phyloP scores from a whole-genome alignment of 306 rosid species.

The Phaseolus lunatus region DNA sequence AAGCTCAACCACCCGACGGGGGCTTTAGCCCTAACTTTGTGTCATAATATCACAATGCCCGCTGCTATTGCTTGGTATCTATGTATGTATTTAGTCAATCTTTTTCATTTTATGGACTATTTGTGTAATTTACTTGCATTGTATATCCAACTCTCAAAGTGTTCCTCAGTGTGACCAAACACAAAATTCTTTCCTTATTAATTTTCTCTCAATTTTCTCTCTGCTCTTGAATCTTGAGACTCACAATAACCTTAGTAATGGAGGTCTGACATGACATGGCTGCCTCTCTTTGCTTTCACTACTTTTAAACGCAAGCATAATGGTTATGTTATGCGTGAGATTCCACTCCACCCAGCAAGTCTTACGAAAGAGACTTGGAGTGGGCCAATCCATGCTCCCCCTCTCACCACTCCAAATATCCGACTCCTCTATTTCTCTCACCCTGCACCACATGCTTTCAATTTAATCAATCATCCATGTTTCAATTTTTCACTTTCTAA shows the following conservation, averaged over 20 bases:
- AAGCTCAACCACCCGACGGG: no score
- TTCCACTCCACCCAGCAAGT: constrained; percentile 36
- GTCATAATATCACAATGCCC: no score
- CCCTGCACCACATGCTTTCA: neutral
- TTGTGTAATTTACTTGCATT: neutral
- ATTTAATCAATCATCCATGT: no score
- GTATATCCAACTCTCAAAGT: constrained; percentile 45
- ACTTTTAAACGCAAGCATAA: constrained; percentile 67
- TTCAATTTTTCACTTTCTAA: no score
- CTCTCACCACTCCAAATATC: neutral
- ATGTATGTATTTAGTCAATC: no score
- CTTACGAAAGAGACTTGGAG: constrained; percentile 51
- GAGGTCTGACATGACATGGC: constrained; percentile 61
- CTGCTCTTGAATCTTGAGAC: constrained; percentile 23
- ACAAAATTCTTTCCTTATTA: constrained; percentile 12
- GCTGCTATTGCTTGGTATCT: no score
- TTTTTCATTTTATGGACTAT: constrained; percentile 30
- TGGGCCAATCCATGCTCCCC: constrained; percentile 52
- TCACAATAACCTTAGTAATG: constrained; percentile 2
- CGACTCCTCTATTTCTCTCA: neutral
- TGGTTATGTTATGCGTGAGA: constrained; percentile 49
- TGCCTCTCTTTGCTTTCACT: constrained; percentile 43
- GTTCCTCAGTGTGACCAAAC: constrained; percentile 28
- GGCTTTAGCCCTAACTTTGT: no score
- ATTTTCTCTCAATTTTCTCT: neutral